Conservation (phyloP, 2,329 filamentous ascomycete species). For the Atkinsonella texensis region DNA sequence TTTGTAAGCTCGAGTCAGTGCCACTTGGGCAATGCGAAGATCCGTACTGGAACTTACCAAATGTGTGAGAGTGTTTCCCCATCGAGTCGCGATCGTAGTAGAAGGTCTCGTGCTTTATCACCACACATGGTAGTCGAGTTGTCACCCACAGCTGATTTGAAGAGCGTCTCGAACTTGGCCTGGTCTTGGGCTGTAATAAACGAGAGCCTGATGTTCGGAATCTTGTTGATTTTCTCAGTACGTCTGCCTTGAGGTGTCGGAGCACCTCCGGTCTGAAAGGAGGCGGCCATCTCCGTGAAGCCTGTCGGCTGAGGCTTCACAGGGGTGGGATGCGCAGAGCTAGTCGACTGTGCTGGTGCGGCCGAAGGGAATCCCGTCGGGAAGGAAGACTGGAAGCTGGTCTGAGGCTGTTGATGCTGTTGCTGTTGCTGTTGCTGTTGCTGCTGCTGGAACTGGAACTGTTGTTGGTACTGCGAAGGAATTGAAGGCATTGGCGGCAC, state of each 20-base stretch:
- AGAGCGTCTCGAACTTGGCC: slow-evolving; percentile 92
- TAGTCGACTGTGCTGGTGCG: slow-evolving; percentile 38
- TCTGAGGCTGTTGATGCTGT: slow-evolving; percentile 17
- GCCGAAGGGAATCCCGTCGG: slow-evolving; percentile 30
- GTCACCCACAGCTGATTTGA: slow-evolving; percentile 87
- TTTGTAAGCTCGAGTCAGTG: slow-evolving; percentile 21
- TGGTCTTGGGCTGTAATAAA: slow-evolving; percentile 95
- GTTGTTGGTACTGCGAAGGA: slow-evolving; percentile 47
- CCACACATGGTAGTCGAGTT: slow-evolving; percentile 77
- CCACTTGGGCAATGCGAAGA: background rate
- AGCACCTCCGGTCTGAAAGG: slow-evolving; percentile 43
- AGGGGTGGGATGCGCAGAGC: slow-evolving; percentile 39
- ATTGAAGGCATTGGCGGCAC: slow-evolving; percentile 47
- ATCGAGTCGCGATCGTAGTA: slow-evolving; percentile 77
- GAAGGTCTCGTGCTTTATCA: slow-evolving; percentile 81
- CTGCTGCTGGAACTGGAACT: slow-evolving; percentile 41
- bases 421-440: slow-evolving; percentile 24
- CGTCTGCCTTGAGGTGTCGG: slow-evolving; percentile 33
- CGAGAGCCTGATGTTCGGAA: slow-evolving; percentile 85
- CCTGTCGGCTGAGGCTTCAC: slow-evolving; percentile 56
- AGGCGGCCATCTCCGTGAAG: slow-evolving; percentile 55
- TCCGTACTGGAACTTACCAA: slow-evolving; percentile 45
- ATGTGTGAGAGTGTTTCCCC: slow-evolving; percentile 85
- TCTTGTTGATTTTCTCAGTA: slow-evolving; percentile 53
- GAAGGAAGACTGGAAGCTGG: slow-evolving; percentile 28